These are phyloP conservation scores for Solanum habrochaites DNA, from an alignment of 257 asterid species.

Conservation along the genomic window DNA sequence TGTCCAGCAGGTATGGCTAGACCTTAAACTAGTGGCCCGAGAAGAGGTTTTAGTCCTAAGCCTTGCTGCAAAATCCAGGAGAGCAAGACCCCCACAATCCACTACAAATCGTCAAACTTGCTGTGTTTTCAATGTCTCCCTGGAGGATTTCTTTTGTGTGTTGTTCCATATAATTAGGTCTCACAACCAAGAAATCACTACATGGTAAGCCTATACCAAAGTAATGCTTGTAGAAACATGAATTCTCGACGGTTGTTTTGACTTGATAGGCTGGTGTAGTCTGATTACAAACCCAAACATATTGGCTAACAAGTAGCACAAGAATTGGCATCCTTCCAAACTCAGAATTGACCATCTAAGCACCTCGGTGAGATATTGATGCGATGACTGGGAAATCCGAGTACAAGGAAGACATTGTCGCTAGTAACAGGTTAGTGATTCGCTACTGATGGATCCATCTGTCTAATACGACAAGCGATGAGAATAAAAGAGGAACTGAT, in stretches of 20 bases:
- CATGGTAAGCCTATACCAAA: not conserved
- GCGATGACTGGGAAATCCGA: constrained; percentile 28
- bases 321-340: constrained; percentile 27
- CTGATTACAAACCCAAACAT: constrained; percentile 11
- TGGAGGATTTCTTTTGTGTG: not conserved
- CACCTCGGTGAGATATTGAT: constrained; percentile 24
- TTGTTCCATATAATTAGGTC: constrained; percentile 14
- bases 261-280: not conserved
- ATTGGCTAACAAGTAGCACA: constrained; percentile 16
- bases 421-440: constrained; percentile 14
- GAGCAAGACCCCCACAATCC: constrained; percentile 9
- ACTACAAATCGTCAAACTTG: constrained; percentile 10
- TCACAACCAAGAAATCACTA: constrained; percentile 8
- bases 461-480: not conserved
- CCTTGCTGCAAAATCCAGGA: constrained; percentile 17
- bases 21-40: constrained; percentile 27
- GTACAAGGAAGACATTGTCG: constrained; percentile 13
- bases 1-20: constrained; percentile 31
- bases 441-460: not conserved
- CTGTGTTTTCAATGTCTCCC: constrained; percentile 27
- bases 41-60: constrained; percentile 8
- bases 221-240: not conserved
- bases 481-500: not conserved
- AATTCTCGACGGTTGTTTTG: not conserved
- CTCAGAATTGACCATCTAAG: constrained; percentile 30